Base-by-base conservation (phyloP, 179 eudicot genomes). In the Beta corolliflora region DNA sequence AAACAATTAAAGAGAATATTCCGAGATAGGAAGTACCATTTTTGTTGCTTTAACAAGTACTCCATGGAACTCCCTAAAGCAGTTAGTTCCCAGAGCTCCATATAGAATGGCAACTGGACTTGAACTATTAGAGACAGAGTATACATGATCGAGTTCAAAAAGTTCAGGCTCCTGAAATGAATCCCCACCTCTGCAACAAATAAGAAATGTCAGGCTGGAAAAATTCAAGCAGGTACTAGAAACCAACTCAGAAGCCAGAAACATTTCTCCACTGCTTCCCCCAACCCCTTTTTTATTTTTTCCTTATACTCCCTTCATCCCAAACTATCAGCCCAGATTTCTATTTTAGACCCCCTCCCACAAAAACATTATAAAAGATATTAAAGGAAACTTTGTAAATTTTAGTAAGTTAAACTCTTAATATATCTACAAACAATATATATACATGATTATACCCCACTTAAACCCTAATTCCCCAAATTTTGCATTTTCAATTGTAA, bases 11-110 rank as follows among this genome's bases (percentile, higher is more conserved):
- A 77, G 66, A 72, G 48, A 71, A 41, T 15, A 31, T 70, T 31
- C n/a, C 44, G n/a, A 73, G 5, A 55, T 14, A 54, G 46, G 25
- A 74, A 50, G 10, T 64, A 96, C 98, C 97, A 91, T 86, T 88
- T 89, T 91, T 56, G 97, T 97, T 76, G 98, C 97, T 86, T 86
- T 85, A 67, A 87, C 90, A 85, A 96, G 92, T 54, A 79, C 78
- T n/a, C 58, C 23, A 84, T 96, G 99, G 80, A 96, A 94, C 83
- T 92, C 91, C 78, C 76, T 86, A 76, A 96, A 96, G 91, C 99
- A 96, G 25, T 87, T 82, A 53, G 98, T 93, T 71, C 93, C 98
- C 80, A 96, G 91, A 82, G 98, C 95, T 80, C 98, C 99, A 93
- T 96, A 96, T 81, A 96, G 88, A 81, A 96, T 91, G 74, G 91